Base-by-base conservation (phyloP, 768 basidiomycete genomes). In the Clitopilus hobsonii region DNA sequence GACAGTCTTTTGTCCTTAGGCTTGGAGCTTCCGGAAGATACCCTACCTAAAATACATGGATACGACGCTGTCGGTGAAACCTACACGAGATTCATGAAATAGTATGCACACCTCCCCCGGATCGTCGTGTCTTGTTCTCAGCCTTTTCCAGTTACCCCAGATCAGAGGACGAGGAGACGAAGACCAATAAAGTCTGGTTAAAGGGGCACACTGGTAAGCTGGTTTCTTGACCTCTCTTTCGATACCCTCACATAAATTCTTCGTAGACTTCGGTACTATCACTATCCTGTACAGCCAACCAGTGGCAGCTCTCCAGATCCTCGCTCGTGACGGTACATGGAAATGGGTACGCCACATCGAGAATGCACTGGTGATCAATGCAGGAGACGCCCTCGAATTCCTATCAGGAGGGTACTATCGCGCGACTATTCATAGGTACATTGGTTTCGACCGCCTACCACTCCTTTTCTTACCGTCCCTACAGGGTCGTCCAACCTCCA, bases 211-310 rank as follows among this genome's bases (percentile, higher is more conserved):
- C 74, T 3, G 78, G 78, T 74, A 52, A 3, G 54, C 41, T 29
- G 6, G n/a, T n/a, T 11, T 11, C 32, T 4, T n/a, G n/a, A n/a
- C n/a, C n/a, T n/a, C n/a, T 36, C 8, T 36, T 11, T n/a, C 13
- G 32, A 10, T 3, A n/a, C 32, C n/a, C n/a, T 5, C 1, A 11
- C 5, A 14, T 18, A 5, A 27, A 2, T 2, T 10, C 16, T 38
- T 8, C 47, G 10, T 52, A 79, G 77, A 81, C 57, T 67, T 76
- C 30, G 77, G 77, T 6, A 72, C 69, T 13, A 58, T 80, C 52
- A 76, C 77, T 0, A 65, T 80, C 36, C 64, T 80, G 1, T 80
- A 74, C 71, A 78, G 77, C 41, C 79, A 81, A 47, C 79, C 79
- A 4, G 72, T 80, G 8, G 67, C 75, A 0, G 77, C 74, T 0